Evolutionary conservation across 805 yeast genomes (phyloP), one percentile per base, ranked within the genome.

Genomic region (Nakazawaea sp.): DNA sequence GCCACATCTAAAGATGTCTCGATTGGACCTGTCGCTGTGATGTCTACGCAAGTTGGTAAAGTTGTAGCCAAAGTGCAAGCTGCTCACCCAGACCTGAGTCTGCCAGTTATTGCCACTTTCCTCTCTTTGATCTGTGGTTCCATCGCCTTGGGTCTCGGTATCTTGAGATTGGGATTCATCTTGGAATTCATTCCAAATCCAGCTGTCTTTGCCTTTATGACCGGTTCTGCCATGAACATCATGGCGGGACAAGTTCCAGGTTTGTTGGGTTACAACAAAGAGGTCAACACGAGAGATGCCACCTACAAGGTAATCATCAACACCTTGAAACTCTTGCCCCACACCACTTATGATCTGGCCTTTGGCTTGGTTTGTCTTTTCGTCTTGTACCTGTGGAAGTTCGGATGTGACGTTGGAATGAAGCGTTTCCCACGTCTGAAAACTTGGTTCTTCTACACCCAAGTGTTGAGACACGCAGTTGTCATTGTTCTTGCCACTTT

Each of bases 1-100:
- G 97, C 97, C 11, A 89, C 97, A 11, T 83, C 95, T 18, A 89
- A 89, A 59, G 97, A 89, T 67, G 95, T 89, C 27, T 82, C 94
- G 43, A 88, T 89, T 50, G 97, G 97, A 19, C 97, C 97, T 9
- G 97, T 89, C 26, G 97, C 97, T 10, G 97, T 89, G 40, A 88
- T 89, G 95, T 83, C 95, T 12, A 58, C 77, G 46, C 89, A 87
- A 56, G 87, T 85, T 25, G 79, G 89, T 34, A 84, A 81, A 55
- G 87, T 85, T 39, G 69, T 89, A 38, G 69, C 75, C 19, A 64
- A 66, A 34, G 92, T 88, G 9, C 73, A 74, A 43, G 63, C 48
- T 10, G 70, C 66, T 42, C 66, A 69, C 44, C 68, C 75, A 0
- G 56, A 34, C 46, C 55, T 58, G 25, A 42, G 59, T 4, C 82